A percentile compares a stretch with the other conserved stretches of the same genome.
phyloP scores from a whole-genome alignment of 2,329 filamentous ascomycete species.

The Aureobasidium uvarum region DNA sequence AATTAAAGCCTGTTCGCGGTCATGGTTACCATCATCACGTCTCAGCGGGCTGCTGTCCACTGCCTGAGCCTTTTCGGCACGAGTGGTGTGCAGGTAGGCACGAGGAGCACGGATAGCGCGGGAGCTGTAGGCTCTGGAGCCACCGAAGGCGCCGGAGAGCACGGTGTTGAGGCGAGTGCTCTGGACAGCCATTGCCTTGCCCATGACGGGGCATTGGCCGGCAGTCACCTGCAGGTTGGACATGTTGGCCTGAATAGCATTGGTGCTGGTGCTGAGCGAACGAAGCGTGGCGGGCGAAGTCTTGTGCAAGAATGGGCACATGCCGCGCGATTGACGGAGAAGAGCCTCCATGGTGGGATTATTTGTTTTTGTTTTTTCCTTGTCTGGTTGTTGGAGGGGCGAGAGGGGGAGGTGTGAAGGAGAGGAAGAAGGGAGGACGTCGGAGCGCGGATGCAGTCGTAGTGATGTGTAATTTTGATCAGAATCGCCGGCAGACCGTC shows the following conservation, averaged over 20 bases:
- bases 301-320: constrained; percentile 97
- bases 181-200: constrained; percentile 92
- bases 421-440: constrained; percentile 2
- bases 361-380: background rate
- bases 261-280: constrained; percentile 74
- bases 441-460: constrained; percentile 4
- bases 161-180: constrained; percentile 50
- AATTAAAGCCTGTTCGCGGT: background rate
- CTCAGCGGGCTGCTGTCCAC: constrained; percentile 60
- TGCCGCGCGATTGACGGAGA: constrained; percentile 88
- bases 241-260: constrained; percentile 70
- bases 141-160: constrained; percentile 51
- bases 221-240: constrained; percentile 94
- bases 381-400: background rate
- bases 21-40: constrained; percentile 50
- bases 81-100: constrained; percentile 78
- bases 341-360: constrained; percentile 75
- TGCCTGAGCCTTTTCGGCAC: constrained; percentile 72
- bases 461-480: constrained; percentile 20
- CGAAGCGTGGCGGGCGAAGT: constrained; percentile 89
- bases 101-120: constrained; percentile 59
- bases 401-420: background rate
- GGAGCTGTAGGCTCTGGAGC: constrained; percentile 49
- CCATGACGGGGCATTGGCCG: constrained; percentile 97
- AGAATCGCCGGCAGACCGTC: background rate